Conservation (phyloP, 768 basidiomycete genomes). For the Xerocomellus chrysenteron region DNA sequence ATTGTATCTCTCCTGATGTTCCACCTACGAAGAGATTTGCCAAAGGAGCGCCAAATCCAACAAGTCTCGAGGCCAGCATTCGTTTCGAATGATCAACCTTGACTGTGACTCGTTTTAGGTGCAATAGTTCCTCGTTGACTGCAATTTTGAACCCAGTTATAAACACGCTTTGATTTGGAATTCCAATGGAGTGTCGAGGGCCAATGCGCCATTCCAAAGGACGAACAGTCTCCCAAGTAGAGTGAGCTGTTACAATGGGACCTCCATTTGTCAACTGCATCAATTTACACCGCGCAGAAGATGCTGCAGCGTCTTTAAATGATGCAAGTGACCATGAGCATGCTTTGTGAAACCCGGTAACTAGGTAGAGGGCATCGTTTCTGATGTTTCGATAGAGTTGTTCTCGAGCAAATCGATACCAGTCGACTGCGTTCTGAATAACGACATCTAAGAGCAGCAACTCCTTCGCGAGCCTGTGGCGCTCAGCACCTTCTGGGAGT, state of each 20-base stretch:
- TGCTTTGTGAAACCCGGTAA: too few relatives aligned
- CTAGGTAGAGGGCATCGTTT: too few relatives aligned
- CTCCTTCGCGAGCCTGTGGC: too few relatives aligned
- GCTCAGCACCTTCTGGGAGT: too few relatives aligned
- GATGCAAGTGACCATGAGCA: too few relatives aligned
- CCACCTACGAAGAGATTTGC: neutral
- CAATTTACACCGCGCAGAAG: neutral
- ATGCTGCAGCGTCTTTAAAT: too few relatives aligned
- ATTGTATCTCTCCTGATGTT: too few relatives aligned
- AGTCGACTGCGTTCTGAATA: too few relatives aligned
- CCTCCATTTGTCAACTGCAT: neutral
- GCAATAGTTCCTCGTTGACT: neutral
- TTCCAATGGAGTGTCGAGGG: neutral
- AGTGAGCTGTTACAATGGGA: neutral
- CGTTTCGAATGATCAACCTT: neutral
- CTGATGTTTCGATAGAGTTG: too few relatives aligned
- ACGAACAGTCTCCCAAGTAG: neutral
- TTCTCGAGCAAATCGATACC: too few relatives aligned
- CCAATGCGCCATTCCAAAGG: neutral
- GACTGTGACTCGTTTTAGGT: neutral
- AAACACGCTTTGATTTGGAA: constrained; percentile 13
- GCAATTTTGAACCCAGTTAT: constrained; percentile 11
- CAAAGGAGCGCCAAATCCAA: neutral
- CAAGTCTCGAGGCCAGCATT: neutral
- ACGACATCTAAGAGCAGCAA: too few relatives aligned